Percentiles rank a stretch among this genome's conserved stretches.
phyloP scores from a whole-genome alignment of 148 eudicot species.

The Rhododendron kiyosumense region DNA sequence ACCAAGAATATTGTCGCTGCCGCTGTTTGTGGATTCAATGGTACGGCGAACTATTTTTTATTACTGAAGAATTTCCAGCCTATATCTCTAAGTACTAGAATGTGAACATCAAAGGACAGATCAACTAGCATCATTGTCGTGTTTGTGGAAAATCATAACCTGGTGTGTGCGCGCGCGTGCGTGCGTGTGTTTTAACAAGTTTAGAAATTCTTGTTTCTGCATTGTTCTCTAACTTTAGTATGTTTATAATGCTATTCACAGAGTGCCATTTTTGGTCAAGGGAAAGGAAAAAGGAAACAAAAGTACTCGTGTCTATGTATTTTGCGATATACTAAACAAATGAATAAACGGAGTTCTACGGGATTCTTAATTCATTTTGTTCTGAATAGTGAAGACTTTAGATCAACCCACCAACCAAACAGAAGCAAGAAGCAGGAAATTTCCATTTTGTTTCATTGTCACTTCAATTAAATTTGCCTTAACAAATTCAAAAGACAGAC shows the following conservation, averaged over 20 bases:
- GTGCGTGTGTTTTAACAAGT: neutral
- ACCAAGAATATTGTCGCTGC: constrained; percentile 79
- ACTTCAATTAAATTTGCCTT: neutral
- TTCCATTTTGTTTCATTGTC: neutral
- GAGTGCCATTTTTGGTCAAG: neutral
- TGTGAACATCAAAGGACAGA: neutral
- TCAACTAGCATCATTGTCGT: neutral
- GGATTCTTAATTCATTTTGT: neutral
- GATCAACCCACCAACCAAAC: neutral
- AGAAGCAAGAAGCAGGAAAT: neutral
- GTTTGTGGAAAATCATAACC: neutral
- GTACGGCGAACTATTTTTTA: constrained; percentile 24
- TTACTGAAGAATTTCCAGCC: neutral
- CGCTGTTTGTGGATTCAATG: constrained; percentile 86
- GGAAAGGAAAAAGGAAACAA: neutral
- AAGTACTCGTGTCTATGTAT: neutral
- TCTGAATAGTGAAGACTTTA: neutral
- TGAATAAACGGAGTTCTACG: neutral
- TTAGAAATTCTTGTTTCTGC: neutral
- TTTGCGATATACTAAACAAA: neutral
- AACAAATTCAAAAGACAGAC: neutral
- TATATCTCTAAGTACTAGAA: neutral
- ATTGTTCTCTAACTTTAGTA: neutral
- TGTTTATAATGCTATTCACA: neutral
- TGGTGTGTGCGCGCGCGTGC: too few species aligned